phyloP scores from a whole-genome alignment of 2,329 filamentous ascomycete genomes.

The Penicillium sp. region DNA sequence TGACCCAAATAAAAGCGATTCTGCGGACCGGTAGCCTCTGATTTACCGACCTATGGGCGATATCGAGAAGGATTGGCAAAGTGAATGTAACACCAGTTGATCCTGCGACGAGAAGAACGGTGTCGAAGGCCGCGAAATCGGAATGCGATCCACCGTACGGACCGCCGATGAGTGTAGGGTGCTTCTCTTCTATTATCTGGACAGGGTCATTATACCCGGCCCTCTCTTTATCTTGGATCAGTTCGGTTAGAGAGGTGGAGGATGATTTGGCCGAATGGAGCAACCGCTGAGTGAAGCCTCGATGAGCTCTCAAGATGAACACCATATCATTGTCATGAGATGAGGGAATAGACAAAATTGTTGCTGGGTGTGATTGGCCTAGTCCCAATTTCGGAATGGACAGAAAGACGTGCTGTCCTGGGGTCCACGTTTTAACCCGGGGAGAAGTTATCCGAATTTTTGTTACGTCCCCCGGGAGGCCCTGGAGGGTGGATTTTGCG shows the following conservation, averaged over 20 bases:
- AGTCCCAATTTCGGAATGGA: conserved; percentile 5
- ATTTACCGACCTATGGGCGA: neutral
- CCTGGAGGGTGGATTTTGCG: conserved; percentile 24
- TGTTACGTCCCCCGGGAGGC: conserved; percentile 37
- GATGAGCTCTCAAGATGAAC: conserved; percentile 10
- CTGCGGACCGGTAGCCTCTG: conserved; percentile 4
- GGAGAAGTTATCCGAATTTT: conserved; percentile 35
- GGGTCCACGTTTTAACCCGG: conserved; percentile 35
- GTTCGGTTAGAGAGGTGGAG: neutral
- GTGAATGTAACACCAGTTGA: conserved; percentile 11
- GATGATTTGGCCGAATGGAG: conserved; percentile 1
- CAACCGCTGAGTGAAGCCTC: conserved; percentile 8
- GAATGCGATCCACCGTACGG: conserved; percentile 10
- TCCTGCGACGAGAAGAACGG: conserved; percentile 8
- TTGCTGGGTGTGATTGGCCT: conserved; percentile 14
- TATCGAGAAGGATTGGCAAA: conserved; percentile 11
- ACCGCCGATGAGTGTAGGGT: conserved; percentile 5
- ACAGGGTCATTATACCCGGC: neutral
- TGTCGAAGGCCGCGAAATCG: conserved; percentile 12
- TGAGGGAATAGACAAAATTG: conserved; percentile 10
- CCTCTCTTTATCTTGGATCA: neutral
- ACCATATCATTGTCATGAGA: conserved; percentile 11
- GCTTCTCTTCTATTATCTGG: neutral
- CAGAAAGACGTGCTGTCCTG: conserved; percentile 18
- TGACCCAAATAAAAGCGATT: conserved; percentile 10